These are phyloP conservation scores for Penicillium steckii DNA, from an alignment of 495 filamentous ascomycete species.

Conservation along the genomic window DNA sequence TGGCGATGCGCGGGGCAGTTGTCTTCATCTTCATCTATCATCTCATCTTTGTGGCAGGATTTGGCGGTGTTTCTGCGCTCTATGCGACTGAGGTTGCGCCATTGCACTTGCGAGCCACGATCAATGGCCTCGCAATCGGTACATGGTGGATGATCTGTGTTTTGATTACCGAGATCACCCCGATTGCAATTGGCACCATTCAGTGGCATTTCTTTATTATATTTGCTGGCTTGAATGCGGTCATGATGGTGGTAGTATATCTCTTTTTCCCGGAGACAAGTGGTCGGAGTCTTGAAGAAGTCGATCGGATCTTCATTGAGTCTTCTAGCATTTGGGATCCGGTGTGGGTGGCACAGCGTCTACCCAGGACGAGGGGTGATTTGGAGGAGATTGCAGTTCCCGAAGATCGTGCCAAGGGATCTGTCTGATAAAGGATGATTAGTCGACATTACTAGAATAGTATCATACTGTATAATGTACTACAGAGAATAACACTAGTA, in stretches of 20 bases:
- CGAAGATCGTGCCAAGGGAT: not conserved
- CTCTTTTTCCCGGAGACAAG: conserved; percentile 54
- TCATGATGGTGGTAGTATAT: conserved; percentile 21
- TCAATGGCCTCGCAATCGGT: conserved; percentile 42
- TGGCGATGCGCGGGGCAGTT: conserved; percentile 30
- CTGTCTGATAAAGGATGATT: too few relatives aligned
- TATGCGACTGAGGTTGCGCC: conserved; percentile 54
- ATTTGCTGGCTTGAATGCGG: conserved; percentile 15
- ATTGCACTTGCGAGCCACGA: conserved; percentile 43
- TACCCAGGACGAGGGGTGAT: not conserved
- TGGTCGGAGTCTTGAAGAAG: conserved; percentile 51
- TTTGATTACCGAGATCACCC: conserved; percentile 21
- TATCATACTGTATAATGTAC: too few relatives aligned
- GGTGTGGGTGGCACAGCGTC: conserved; percentile 10
- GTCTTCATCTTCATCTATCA: conserved; percentile 54
- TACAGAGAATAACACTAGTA: too few relatives aligned
- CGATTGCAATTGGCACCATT: conserved; percentile 14
- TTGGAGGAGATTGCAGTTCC: not conserved
- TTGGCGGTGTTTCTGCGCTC: conserved; percentile 50
- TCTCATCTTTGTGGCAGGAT: conserved; percentile 49
- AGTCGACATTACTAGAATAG: too few relatives aligned
- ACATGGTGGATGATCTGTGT: conserved; percentile 43
- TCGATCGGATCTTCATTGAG: conserved; percentile 51
- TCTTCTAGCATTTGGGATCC: conserved; percentile 11
- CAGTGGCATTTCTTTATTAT: conserved; percentile 21